Evolutionary conservation across 2,329 filamentous ascomycete genomes (phyloP), one percentile per base, ranked within the genome.

Genomic region (Aspergillus ruber): DNA sequence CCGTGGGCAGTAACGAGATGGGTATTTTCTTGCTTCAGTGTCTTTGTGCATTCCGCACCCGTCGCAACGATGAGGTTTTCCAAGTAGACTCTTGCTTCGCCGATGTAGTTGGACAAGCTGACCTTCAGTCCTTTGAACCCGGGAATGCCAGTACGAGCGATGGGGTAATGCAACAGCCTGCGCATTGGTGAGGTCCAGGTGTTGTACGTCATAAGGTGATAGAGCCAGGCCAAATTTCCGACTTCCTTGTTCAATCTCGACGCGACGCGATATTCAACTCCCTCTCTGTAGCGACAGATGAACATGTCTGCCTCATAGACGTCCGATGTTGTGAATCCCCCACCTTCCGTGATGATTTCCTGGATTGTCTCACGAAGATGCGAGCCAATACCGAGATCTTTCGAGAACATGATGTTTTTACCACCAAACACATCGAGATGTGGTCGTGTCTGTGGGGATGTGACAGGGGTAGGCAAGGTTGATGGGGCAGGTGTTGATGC

Each of bases 61-160:
- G 85, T 78, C 20, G 90, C 90, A 50, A 76, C 82, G 58, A 96
- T 86, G 33, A 98, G 77, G 57, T 95, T 97, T 67, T 97, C 90
- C 4, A 98, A 77, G 61, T 97, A 98, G 45, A 89, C 83, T 42
- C 93, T 83, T 13, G 93, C 89, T 67, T 98, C 93, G 27, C 93
- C 93, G 41, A 89, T 89, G 64, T 98, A 98, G 67, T 97, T 98
- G 5, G 93, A 97, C 5, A 98, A 77, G 48, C 90, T 95, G 60
- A 98, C 93, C 44, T 79, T 82, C 65, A 86, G 76, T 6, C 79
- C 75, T 49, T 85, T 68, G 62, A 98, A 96, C 0, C 88, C 90
- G 0, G 85, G 81, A 32, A 98, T 83, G 1, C 88, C 88, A 7
- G 83, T 66, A 42, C 79, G 81, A 4, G 90, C 87, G 12, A 95